Percentiles rank a stretch among this genome's conserved stretches.
Conservation (phyloP, 202 grass and related monocot species). For the Setaria italica region DNA sequence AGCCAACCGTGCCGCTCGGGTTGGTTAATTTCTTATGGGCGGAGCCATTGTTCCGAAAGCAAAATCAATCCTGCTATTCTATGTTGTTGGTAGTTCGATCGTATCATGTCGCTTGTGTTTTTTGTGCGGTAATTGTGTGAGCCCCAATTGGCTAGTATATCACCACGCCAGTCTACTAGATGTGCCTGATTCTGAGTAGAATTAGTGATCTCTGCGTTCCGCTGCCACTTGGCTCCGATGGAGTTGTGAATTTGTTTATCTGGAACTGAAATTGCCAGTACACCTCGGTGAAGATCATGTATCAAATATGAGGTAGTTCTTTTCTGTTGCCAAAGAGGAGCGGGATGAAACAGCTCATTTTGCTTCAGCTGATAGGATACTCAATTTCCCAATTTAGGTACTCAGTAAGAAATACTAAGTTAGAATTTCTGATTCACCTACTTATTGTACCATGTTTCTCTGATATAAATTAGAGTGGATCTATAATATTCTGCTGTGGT, state of each 20-base stretch:
- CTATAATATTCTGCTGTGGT: not conserved
- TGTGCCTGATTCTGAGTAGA: not conserved
- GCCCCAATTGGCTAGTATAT: not conserved
- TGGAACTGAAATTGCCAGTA: not conserved
- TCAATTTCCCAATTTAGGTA: not conserved
- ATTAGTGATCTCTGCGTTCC: not conserved
- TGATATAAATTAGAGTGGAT: not conserved
- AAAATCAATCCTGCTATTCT: not conserved
- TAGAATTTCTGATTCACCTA: conserved; percentile 26
- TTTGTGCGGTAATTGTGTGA: not conserved
- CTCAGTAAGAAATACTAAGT: not conserved
- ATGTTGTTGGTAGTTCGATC: not conserved
- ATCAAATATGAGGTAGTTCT: not conserved
- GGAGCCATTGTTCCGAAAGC: not conserved
- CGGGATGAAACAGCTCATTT: not conserved
- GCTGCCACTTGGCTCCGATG: not conserved
- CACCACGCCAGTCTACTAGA: not conserved
- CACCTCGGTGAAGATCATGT: not conserved
- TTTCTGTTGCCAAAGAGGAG: not conserved
- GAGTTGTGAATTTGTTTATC: not conserved
- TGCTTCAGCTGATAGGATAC: not conserved
- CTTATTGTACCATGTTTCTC: not conserved
- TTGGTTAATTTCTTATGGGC: not conserved
- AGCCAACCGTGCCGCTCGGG: not conserved
- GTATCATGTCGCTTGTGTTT: not conserved